Percentiles rank a stretch among this genome's conserved stretches.
Evolutionary conservation across 371 early-diverging fungal genomes (phyloP).

Genomic region (Capillidium heterosporum): DNA sequence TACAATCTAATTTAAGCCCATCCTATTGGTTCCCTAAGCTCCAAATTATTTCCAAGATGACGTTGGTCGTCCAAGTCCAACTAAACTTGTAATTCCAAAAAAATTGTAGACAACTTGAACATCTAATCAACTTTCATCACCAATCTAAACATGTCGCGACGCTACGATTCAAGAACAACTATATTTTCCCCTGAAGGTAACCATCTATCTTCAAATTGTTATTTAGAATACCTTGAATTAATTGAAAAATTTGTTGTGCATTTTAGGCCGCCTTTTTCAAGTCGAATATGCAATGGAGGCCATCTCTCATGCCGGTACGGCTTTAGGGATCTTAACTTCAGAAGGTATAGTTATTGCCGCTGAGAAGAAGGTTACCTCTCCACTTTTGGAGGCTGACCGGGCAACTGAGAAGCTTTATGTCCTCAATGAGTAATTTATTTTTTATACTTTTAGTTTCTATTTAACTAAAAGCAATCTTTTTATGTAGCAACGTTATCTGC

Average conservation of each 20-base stretch:
- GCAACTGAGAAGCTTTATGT: constrained; percentile 94
- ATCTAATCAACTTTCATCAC: neutral
- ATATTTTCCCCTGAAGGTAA: constrained; percentile 97
- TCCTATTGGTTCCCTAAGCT: no score
- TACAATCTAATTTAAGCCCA: no score
- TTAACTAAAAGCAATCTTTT: neutral
- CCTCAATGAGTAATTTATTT: constrained; percentile 61
- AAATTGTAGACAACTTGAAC: neutral
- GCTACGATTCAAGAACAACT: constrained; percentile 95
- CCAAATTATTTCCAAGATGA: no score
- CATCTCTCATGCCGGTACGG: constrained; percentile 94
- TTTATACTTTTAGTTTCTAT: neutral
- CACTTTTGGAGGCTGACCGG: constrained; percentile 66
- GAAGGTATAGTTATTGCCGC: constrained; percentile 97
- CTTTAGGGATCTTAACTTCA: constrained; percentile 77
- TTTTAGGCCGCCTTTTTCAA: constrained; percentile 91
- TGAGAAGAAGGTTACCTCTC: constrained; percentile 87
- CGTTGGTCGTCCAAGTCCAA: no score
- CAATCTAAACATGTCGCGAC: constrained; percentile 49
- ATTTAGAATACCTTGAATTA: neutral
- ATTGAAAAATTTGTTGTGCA: neutral
- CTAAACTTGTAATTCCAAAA: neutral
- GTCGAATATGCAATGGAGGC: constrained; percentile 99
- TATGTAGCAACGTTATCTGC: constrained; percentile 61
- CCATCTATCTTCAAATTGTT: neutral